Conservation (phyloP, 1,284 basidiomycete species). For the Coniferiporia weirii region DNA sequence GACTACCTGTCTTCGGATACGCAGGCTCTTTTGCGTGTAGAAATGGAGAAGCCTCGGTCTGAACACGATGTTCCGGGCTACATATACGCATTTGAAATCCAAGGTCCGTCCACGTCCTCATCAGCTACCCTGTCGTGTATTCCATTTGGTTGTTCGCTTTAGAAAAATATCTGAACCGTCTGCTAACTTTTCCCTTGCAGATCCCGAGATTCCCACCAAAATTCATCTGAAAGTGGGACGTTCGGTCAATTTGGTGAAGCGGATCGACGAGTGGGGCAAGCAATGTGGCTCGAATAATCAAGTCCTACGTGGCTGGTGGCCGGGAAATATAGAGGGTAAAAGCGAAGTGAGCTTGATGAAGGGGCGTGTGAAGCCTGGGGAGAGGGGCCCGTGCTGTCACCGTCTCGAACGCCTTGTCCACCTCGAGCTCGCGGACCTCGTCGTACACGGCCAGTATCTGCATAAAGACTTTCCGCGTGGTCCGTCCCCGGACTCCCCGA, state of each 20-base stretch:
- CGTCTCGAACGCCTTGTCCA: constrained; percentile 66
- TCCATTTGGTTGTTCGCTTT: background rate
- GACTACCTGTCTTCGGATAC: constrained; percentile 57
- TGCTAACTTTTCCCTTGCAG: constrained; percentile 25
- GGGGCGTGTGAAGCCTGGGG: constrained; percentile 45
- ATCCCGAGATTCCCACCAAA: constrained; percentile 28
- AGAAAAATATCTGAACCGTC: background rate
- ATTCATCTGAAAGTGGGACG: constrained; percentile 51
- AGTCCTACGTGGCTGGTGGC: constrained; percentile 49
- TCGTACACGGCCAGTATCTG: constrained; percentile 51
- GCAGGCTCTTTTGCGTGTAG: constrained; percentile 53
- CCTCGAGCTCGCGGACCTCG: constrained; percentile 67
- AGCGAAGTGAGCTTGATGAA: constrained; percentile 34
- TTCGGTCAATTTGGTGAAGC: constrained; percentile 40
- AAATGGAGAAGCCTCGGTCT: constrained; percentile 67
- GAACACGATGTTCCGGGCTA: constrained; percentile 59
- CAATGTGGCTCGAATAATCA: constrained; percentile 52
- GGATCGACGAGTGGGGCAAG: constrained; percentile 69
- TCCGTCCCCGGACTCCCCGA: background rate
- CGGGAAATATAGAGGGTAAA: constrained; percentile 33
- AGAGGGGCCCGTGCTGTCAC: constrained; percentile 43
- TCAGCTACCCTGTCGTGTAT: background rate
- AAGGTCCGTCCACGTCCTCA: constrained; percentile 37
- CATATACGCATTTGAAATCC: constrained; percentile 75
- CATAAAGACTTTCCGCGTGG: constrained; percentile 39